Evolutionary conservation across 306 rosid genomes (phyloP).

Genomic region (cucumber (Cucumis sativus)): Cucumber_9930_V3 NC_026657.2:14284501-14285000

Average conservation of each 20-base stretch:
- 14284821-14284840: background rate
- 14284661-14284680: background rate
- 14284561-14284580: background rate
- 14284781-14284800: background rate
- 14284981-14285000: too few relatives aligned
- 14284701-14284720: background rate
- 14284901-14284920: background rate
- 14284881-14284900: background rate
- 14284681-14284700: background rate
- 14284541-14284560: background rate
- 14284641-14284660: background rate
- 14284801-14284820: background rate
- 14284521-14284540: background rate
- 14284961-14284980: too few relatives aligned
- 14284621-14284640: background rate
- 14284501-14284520: background rate
- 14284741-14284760: background rate
- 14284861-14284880: background rate
- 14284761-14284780: background rate
- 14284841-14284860: background rate
- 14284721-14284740: background rate
- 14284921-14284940: background rate
- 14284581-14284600: background rate
- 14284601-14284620: slow-evolving; percentile 8
- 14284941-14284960: too few relatives aligned